Percentiles rank a stretch among this genome's conserved stretches.
Conservation (phyloP, 108 stramenopile species). For the Hondaea fermentalgiana region DNA sequence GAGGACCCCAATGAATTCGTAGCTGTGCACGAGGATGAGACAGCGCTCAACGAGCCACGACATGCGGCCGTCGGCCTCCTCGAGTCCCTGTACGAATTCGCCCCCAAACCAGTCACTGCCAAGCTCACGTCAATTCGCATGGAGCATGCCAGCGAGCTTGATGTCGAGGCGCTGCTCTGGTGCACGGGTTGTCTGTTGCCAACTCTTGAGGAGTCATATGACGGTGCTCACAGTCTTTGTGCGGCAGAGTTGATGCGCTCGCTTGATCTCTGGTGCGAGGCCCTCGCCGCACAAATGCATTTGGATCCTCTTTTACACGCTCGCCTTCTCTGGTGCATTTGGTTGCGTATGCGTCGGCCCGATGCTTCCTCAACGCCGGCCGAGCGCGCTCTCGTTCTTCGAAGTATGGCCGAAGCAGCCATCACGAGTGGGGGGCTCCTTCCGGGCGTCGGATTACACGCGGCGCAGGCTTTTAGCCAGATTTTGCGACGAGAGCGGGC, state of each 20-base stretch:
- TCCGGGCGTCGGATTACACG: background rate
- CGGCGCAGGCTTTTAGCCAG: background rate
- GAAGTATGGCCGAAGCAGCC: background rate
- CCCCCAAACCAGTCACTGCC: background rate
- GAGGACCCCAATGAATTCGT: slow-evolving; percentile 12
- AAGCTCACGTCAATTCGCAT: background rate
- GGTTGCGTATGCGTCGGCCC: background rate
- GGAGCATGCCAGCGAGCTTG: background rate
- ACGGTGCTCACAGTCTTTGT: background rate
- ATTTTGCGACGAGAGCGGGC: background rate
- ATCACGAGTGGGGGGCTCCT: background rate
- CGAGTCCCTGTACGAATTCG: background rate
- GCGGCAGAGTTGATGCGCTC: background rate
- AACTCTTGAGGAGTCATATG: background rate
- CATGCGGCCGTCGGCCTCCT: background rate
- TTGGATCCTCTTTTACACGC: background rate
- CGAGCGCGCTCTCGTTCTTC: background rate
- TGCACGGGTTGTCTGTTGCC: background rate
- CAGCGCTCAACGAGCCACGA: background rate
- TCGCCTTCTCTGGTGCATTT: background rate
- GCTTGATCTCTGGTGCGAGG: background rate
- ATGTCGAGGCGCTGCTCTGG: background rate
- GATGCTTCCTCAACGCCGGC: background rate
- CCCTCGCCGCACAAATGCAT: background rate
- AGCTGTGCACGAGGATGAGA: background rate